Conservation (phyloP, 129 eudicot genomes). For the Flaveria trinervia region DNA sequence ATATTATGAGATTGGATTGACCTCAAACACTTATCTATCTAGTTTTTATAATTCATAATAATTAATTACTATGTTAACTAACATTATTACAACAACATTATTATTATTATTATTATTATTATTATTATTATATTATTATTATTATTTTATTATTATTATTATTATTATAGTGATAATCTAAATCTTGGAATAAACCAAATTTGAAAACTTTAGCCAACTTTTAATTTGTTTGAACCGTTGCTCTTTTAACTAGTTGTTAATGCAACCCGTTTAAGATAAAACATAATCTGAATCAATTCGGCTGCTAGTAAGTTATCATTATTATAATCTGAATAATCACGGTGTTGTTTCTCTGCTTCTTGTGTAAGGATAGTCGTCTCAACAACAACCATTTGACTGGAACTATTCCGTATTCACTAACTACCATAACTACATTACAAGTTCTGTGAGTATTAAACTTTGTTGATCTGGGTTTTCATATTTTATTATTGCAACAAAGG, state of each 20-base stretch:
- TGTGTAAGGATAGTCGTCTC: slow-evolving; percentile 57
- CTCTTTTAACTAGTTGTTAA: too few species aligned
- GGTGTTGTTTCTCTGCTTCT: not conserved
- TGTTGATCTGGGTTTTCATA: not conserved
- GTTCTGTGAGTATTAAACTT: slow-evolving; percentile 53
- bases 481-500: not conserved
- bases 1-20: not conserved
- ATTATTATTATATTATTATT: too few species aligned
- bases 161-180: too few species aligned
- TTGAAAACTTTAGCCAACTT: too few species aligned
- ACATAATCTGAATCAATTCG: not conserved
- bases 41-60: not conserved
- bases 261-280: not conserved
- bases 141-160: too few species aligned
- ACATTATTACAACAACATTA: not conserved
- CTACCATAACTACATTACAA: slow-evolving; percentile 52
- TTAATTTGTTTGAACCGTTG: too few species aligned
- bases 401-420: slow-evolving; percentile 53
- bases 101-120: too few species aligned
- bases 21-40: not conserved
- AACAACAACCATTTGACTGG: slow-evolving; percentile 65
- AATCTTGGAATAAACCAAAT: too few species aligned
- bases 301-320: not conserved
- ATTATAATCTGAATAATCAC: not conserved
- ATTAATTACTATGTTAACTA: not conserved